Conservation (phyloP, 1,139 yeast genomes). For the Cylindricascospora bacillispora region DNA sequence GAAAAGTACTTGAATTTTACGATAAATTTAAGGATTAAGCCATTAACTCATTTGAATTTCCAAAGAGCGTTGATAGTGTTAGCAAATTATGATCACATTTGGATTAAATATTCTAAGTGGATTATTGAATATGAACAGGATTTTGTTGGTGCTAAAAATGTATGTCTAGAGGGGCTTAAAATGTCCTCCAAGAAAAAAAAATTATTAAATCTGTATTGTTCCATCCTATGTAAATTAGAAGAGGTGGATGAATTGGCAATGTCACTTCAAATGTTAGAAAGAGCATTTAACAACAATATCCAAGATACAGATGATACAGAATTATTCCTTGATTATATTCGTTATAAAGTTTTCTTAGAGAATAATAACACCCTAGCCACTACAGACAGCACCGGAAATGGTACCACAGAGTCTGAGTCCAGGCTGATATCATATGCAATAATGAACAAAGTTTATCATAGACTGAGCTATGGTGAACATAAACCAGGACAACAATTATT, state of each 20-base stretch:
- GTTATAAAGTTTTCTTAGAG: slow-evolving; percentile 13
- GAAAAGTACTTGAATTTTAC: slow-evolving; percentile 19
- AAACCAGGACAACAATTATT: slow-evolving; percentile 13
- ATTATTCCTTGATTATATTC: slow-evolving; percentile 21
- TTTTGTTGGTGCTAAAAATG: slow-evolving; percentile 14
- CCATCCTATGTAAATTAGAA: slow-evolving; percentile 12
- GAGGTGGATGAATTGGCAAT: slow-evolving; percentile 11
- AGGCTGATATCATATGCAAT: slow-evolving; percentile 6
- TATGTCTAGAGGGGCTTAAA: slow-evolving; percentile 13
- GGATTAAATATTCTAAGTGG: slow-evolving; percentile 24
- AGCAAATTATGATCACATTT: slow-evolving; percentile 22
- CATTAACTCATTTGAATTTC: slow-evolving; percentile 17
- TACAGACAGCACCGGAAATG: slow-evolving; percentile 16
- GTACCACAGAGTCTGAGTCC: slow-evolving; percentile 4
- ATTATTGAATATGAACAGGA: slow-evolving; percentile 16
- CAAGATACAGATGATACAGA: slow-evolving; percentile 17
- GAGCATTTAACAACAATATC: slow-evolving; percentile 9
- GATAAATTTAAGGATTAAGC: slow-evolving; percentile 11
- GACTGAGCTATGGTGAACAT: slow-evolving; percentile 10
- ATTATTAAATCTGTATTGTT: slow-evolving; percentile 14
- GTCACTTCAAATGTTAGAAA: slow-evolving; percentile 8
- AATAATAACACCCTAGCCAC: slow-evolving; percentile 5
- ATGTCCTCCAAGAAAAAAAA: slow-evolving; percentile 14
- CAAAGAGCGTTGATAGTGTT: slow-evolving; percentile 22
- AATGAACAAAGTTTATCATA: slow-evolving; percentile 10